Evolutionary conservation across 768 basidiomycete genomes (phyloP).

Genomic region (Boletellus emodensis): DNA sequence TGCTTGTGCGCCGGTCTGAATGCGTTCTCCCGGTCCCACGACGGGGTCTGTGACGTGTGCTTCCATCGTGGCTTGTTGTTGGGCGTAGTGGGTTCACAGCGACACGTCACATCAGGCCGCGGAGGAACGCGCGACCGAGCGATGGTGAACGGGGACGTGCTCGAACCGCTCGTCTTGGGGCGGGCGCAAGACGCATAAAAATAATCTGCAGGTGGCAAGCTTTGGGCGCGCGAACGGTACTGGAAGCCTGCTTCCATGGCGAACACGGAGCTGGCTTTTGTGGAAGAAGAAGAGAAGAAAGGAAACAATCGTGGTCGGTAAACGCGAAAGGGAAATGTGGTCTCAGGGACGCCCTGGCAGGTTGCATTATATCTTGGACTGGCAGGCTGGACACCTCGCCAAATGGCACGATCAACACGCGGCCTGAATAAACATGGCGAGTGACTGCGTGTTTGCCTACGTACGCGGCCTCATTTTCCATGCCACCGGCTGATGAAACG

Average conservation of each 20-base stretch:
- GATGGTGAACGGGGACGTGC: slow-evolving; percentile 8
- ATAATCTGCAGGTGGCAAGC: slow-evolving; percentile 18
- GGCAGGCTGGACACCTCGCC: slow-evolving; percentile 23
- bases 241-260: slow-evolving; percentile 30
- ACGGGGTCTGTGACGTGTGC: slow-evolving; percentile 28
- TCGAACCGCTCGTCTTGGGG: slow-evolving; percentile 22
- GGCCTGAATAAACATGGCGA: slow-evolving; percentile 16
- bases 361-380: slow-evolving; percentile 31
- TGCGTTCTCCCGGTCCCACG: slow-evolving; percentile 48
- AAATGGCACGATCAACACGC: slow-evolving; percentile 31
- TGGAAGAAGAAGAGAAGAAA: no score
- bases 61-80: slow-evolving; percentile 23
- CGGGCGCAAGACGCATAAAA: slow-evolving; percentile 13
- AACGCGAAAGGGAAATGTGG: slow-evolving; percentile 11
- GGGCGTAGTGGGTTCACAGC: slow-evolving; percentile 11
- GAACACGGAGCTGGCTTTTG: slow-evolving; percentile 1
- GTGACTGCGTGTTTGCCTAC: slow-evolving; percentile 21
- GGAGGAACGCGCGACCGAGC: slow-evolving; percentile 21
- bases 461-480: slow-evolving; percentile 29
- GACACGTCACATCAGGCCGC: slow-evolving; percentile 14
- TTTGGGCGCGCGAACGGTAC: slow-evolving; percentile 24
- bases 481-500: slow-evolving; percentile 8
- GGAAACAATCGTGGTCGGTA: slow-evolving; percentile 6
- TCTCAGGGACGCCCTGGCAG: slow-evolving; percentile 15
- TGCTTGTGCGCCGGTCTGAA: slow-evolving; percentile 40